These are phyloP conservation scores for Apophysomyces trapeziformis DNA, from an alignment of 371 early-diverging fungal genomes.

Conservation along the genomic window DNA sequence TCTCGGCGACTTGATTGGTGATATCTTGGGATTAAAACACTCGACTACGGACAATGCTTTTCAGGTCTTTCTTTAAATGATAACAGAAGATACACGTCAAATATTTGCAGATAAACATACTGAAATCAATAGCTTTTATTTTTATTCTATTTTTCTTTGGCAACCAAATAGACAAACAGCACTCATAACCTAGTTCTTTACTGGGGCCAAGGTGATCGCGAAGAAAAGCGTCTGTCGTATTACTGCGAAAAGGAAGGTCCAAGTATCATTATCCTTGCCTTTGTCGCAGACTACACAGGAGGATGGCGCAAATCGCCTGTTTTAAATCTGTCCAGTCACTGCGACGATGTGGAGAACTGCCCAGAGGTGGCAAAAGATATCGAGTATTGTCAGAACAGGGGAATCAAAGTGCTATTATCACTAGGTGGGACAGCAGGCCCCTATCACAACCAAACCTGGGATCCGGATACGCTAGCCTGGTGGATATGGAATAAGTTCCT, in stretches of 20 bases:
- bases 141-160: no score
- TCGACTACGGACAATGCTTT: background rate
- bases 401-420: slow-evolving; percentile 58
- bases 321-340: slow-evolving; percentile 62
- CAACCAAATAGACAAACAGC: background rate
- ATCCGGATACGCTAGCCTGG: slow-evolving; percentile 50
- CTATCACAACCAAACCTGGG: slow-evolving; percentile 35
- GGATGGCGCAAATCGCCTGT: slow-evolving; percentile 40
- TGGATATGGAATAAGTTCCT: slow-evolving; percentile 57
- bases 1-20: background rate
- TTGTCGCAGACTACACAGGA: slow-evolving; percentile 51
- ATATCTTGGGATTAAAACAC: background rate
- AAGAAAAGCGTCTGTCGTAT: slow-evolving; percentile 46
- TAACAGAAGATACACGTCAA: background rate
- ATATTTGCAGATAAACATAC: background rate
- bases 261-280: slow-evolving; percentile 57
- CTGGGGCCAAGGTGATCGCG: slow-evolving; percentile 39
- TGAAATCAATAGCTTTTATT: background rate
- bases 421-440: slow-evolving; percentile 57
- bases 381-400: slow-evolving; percentile 60
- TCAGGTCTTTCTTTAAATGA: background rate
- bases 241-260: slow-evolving; percentile 64
- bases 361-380: slow-evolving; percentile 60
- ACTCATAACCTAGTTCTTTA: slow-evolving; percentile 28
- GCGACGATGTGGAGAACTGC: slow-evolving; percentile 45